Conservation (phyloP, 2,329 filamentous ascomycete species). For the Dothidotthia symphoricarpi region DNA sequence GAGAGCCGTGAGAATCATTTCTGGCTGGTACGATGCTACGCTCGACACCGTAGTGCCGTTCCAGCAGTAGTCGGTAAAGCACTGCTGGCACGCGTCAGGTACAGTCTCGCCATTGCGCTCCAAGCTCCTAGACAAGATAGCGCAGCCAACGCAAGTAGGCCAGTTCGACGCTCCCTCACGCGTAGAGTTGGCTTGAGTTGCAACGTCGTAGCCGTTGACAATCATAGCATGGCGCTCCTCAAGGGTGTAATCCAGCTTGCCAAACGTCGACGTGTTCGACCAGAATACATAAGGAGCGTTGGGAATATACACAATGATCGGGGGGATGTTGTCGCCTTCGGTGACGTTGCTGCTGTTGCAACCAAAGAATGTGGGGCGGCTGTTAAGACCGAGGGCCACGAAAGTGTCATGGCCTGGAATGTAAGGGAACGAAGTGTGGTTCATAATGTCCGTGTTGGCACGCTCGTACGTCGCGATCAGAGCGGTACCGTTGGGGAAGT, state of each 20-base stretch:
- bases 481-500: conserved; percentile 76
- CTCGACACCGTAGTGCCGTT: conserved; percentile 63
- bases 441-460: conserved; percentile 57
- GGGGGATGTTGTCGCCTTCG: conserved; percentile 39
- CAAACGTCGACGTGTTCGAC: conserved; percentile 78
- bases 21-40: conserved; percentile 30
- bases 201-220: conserved; percentile 79
- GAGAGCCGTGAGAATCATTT: conserved; percentile 18
- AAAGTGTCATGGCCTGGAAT: conserved; percentile 76
- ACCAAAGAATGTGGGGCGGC: conserved; percentile 75
- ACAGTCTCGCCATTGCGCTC: conserved; percentile 66
- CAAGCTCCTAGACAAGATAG: conserved; percentile 74
- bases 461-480: conserved; percentile 73
- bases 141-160: conserved; percentile 84
- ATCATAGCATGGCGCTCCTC: conserved; percentile 75
- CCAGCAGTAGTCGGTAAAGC: conserved; percentile 89
- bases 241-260: conserved; percentile 60
- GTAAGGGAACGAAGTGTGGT: conserved; percentile 68
- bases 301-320: conserved; percentile 83
- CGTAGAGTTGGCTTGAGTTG: conserved; percentile 78
- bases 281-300: conserved; percentile 75
- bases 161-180: conserved; percentile 62
- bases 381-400: conserved; percentile 73
- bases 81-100: conserved; percentile 69
- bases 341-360: conserved; percentile 67